Conservation (phyloP, 768 basidiomycete species). For the Dictyophora rubrovolvata region DNA sequence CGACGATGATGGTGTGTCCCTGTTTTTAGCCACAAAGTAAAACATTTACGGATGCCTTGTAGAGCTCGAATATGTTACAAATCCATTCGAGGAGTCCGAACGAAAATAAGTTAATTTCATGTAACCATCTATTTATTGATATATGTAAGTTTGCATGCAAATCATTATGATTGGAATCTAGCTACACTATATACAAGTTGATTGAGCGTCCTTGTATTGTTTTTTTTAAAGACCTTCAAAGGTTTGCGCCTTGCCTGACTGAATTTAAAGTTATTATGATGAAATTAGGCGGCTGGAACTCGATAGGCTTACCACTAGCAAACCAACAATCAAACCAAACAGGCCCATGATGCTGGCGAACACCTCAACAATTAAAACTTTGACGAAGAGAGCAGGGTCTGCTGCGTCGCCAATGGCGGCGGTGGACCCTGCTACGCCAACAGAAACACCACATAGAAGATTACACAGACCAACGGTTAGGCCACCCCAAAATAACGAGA, state of each 20-base stretch:
- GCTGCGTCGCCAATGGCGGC: constrained; percentile 93
- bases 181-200: constrained; percentile 11
- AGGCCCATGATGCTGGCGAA: constrained; percentile 86
- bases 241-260: constrained; percentile 57
- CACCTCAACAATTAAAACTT: constrained; percentile 93
- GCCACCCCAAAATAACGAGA: constrained; percentile 94
- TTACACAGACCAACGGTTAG: constrained; percentile 91
- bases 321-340: constrained; percentile 82
- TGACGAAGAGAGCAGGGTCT: constrained; percentile 90
- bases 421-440: constrained; percentile 91
- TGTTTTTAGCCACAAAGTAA: constrained; percentile 14
- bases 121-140: not conserved
- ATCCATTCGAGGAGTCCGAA: constrained; percentile 53
- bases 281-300: constrained; percentile 2
- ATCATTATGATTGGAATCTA: not conserved
- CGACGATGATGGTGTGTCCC: constrained; percentile 19
- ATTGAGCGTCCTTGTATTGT: constrained; percentile 10
- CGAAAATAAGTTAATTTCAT: not conserved
- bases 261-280: constrained; percentile 57
- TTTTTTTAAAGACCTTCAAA: constrained; percentile 37
- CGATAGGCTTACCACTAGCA: not conserved
- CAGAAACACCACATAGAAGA: constrained; percentile 86
- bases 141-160: constrained; percentile 7
- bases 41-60: constrained; percentile 26
- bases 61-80: constrained; percentile 65